Percentiles rank a stretch among this genome's conserved stretches.
phyloP scores from a whole-genome alignment of 306 rosid species.

The Citrullus amarus region DNA sequence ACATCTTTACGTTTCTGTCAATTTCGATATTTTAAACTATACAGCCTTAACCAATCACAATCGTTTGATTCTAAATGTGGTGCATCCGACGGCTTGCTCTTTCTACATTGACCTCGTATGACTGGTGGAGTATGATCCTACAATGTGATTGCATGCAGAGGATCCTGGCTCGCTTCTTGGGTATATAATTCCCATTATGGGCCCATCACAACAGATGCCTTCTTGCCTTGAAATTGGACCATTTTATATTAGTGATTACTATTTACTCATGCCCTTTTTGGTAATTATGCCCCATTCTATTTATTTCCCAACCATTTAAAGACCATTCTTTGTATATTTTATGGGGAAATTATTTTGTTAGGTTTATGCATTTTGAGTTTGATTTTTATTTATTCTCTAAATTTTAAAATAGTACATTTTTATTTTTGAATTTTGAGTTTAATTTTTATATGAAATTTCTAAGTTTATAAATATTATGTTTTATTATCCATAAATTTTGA shows the following conservation, averaged over 20 bases:
- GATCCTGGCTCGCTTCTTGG: background rate
- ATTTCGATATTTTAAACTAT: too few relatives aligned
- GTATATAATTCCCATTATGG: background rate
- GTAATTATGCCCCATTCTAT: background rate
- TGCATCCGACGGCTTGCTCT: background rate
- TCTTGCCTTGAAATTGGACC: background rate
- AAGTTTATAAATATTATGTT: too few relatives aligned
- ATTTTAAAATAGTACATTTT: too few relatives aligned
- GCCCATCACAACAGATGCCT: background rate
- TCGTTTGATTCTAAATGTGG: background rate
- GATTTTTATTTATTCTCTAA: too few relatives aligned
- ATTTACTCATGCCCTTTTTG: background rate
- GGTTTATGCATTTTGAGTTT: too few relatives aligned
- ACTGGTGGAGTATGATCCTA: background rate
- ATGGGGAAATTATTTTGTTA: too few relatives aligned
- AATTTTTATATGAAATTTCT: too few relatives aligned
- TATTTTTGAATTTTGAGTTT: too few relatives aligned
- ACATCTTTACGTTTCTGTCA: too few relatives aligned
- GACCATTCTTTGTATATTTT: background rate
- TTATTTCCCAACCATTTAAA: background rate
- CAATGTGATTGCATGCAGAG: background rate
- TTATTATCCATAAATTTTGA: too few relatives aligned
- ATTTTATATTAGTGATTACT: background rate
- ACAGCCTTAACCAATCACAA: background rate
- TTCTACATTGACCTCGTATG: background rate